phyloP scores from a whole-genome alignment of 176 grass and related monocot species.

The Rhynchospora tenuis region DNA sequence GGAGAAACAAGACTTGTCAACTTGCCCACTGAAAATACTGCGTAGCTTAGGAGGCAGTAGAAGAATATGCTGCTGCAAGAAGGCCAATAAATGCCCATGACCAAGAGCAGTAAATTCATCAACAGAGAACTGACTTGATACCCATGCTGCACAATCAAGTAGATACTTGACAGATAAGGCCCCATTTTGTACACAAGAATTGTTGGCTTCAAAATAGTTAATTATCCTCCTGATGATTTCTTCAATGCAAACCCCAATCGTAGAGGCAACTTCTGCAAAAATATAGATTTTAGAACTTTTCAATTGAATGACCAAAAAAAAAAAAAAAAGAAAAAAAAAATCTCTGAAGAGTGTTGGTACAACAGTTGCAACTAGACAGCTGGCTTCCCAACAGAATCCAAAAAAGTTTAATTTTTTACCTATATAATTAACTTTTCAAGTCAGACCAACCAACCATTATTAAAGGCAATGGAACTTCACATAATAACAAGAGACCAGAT shows the following conservation, averaged over 20 bases:
- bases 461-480: neutral
- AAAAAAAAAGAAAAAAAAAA: no score
- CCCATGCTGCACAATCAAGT: conserved; percentile 62
- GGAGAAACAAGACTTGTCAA: conserved; percentile 28
- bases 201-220: conserved; percentile 60
- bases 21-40: conserved; percentile 40
- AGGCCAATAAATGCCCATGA: conserved; percentile 69
- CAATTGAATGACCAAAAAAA: neutral
- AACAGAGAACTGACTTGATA: conserved; percentile 50
- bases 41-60: conserved; percentile 36
- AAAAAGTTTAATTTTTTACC: neutral
- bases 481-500: neutral
- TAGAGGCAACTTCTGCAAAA: conserved; percentile 1
- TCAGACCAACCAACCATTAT: neutral
- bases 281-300: neutral
- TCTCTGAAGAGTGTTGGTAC: neutral
- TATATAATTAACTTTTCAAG: neutral
- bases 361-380: neutral
- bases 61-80: conserved; percentile 64
- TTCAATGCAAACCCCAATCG: conserved; percentile 43
- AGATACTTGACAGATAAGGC: conserved; percentile 42
- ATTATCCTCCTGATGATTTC: conserved; percentile 57
- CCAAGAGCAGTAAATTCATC: conserved; percentile 74
- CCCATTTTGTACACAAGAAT: conserved; percentile 22
- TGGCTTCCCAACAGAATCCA: neutral